Evolutionary conservation across 2,329 filamentous ascomycete species (phyloP), one percentile per base, ranked within the genome.

Genomic region (Exophiala calicioides): DNA sequence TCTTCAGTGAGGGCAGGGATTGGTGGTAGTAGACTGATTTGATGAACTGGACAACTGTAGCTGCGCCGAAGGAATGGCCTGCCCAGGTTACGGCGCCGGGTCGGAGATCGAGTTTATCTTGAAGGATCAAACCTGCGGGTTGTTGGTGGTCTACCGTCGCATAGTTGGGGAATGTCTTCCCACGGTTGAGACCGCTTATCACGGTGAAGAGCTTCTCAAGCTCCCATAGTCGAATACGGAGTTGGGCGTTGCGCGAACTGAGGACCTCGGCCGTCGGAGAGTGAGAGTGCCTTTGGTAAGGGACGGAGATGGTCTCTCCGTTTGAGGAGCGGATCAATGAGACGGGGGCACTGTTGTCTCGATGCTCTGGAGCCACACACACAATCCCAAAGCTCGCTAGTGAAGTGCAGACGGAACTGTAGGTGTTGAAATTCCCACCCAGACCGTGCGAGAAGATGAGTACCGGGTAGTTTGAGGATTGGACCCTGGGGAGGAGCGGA

Each of bases 391-490:
- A 84, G 15, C 86, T 89, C 3, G 89, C 86, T 20, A 95, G 70
- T 0, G 86, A 88, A 12, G 86, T 86, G 13, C 79, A 84, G 18
- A 94, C 70, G 61, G 90, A 85, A n/a, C 87, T 91, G 69, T 95
- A 95, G 8, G 87, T 82, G 60, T 93, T 93, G 56, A 87, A 79
- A 50, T 81, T 84, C 27, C 89, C 89, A 27, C 86, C 89, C 1
- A 95, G 74, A 1, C 89, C 89, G 62, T 95, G 89, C 1, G 88
- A 93, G 68, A 95, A 94, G 53, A 95, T 74, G 72, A 89, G 82
- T 0, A 88, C 85, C 0, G 89, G 88, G 85, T 87, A 93, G 69
- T 81, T 73, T 68, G 8, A 70, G 60, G 48, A 80, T 61, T 48
- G 72, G 50, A 62, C 71, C 1, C 66, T 64, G 16, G 72, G 65